Base-by-base conservation (phyloP, 2,329 filamentous ascomycete species). In the Purpureocillium lavendulum region DNA sequence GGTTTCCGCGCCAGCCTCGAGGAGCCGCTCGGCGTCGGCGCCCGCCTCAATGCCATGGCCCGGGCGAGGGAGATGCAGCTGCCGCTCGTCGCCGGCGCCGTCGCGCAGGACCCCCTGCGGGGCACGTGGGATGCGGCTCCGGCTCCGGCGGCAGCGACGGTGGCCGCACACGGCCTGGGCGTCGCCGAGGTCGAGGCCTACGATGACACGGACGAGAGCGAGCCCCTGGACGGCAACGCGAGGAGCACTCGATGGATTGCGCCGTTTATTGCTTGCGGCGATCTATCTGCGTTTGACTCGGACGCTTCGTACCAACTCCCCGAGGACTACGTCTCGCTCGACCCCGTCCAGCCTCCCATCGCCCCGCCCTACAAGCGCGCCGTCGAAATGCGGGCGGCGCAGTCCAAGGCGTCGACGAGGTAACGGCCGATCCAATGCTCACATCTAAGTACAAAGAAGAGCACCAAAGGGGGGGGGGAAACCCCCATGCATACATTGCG, bases 201-300 rank as follows among this genome's bases (percentile, higher is more conserved):
- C 55, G 73, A 70, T 47, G 59, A 60, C 17, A 43, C 48, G 11
- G 58, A 46, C 28, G 53, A 54, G 1, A 53, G 57, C 4, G 18
- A 39, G 2, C 42, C 40, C n/a, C 43, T 43, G 3, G 53, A 50
- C 36, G 49, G 53, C 35, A 52, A 44, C 31, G 48, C 51, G 36
- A 46, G 42, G 49, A 62, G 37, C 70, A 78, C 43, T 61, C 69
- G 83, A 37, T 97, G 90, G 88, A 90, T 97, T 50, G 88, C 89
- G 4, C 88, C 90, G 0, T 98, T 98, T 58, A 76, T 98, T 53
- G 89, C 92, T n/a, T 98, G 92, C 59, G 92, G 92, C 34, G 92
- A 98, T 62, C 71, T 98, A 39, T 94, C 88, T 17, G 82, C 87
- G 10, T 98, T 89, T 66, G 92, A 98, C 66, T 88, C 90, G 1